Evolutionary conservation across 1,139 yeast species (phyloP).

Genomic region (Yamadazyma atlantica): DNA sequence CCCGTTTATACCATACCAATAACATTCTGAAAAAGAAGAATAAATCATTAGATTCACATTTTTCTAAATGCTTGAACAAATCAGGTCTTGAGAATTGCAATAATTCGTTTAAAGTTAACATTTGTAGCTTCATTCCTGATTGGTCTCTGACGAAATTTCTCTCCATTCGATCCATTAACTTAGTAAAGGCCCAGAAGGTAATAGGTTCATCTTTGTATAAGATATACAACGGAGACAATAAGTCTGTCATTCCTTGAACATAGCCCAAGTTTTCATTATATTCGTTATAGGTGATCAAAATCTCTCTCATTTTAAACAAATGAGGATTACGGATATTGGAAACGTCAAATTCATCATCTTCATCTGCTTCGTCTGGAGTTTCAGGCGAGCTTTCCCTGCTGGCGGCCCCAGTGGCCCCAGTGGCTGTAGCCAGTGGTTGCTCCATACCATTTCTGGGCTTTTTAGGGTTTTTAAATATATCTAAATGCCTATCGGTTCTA

Average conservation of each 20-base stretch:
- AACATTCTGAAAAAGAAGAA: conserved; percentile 95
- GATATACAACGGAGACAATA: conserved; percentile 83
- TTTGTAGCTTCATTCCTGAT: conserved; percentile 88
- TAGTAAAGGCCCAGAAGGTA: conserved; percentile 85
- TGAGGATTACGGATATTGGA: conserved; percentile 65
- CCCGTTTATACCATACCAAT: conserved; percentile 93
- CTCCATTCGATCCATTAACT: conserved; percentile 94
- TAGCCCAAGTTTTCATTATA: conserved; percentile 83
- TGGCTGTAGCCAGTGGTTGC: conserved; percentile 3
- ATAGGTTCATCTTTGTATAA: conserved; percentile 74
- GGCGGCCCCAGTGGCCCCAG: conserved; percentile 20
- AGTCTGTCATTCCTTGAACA: conserved; percentile 97
- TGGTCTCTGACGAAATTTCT: conserved; percentile 89
- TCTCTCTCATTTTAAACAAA: conserved; percentile 69
- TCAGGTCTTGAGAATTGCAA: conserved; percentile 88
- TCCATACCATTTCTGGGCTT: not conserved
- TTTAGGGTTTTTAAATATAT: conserved; percentile 51
- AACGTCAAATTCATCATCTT: conserved; percentile 47
- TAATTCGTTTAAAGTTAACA: conserved; percentile 77
- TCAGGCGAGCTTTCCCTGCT: conserved; percentile 36
- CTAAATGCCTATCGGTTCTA: conserved; percentile 81
- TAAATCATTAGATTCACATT: conserved; percentile 85
- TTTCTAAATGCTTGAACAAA: conserved; percentile 75
- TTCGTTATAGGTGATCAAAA: conserved; percentile 83
- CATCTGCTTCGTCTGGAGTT: conserved; percentile 54